Evolutionary conservation across 495 filamentous ascomycete species (phyloP), one percentile per base, ranked within the genome.

Genomic region (Penicillium angulare): DNA sequence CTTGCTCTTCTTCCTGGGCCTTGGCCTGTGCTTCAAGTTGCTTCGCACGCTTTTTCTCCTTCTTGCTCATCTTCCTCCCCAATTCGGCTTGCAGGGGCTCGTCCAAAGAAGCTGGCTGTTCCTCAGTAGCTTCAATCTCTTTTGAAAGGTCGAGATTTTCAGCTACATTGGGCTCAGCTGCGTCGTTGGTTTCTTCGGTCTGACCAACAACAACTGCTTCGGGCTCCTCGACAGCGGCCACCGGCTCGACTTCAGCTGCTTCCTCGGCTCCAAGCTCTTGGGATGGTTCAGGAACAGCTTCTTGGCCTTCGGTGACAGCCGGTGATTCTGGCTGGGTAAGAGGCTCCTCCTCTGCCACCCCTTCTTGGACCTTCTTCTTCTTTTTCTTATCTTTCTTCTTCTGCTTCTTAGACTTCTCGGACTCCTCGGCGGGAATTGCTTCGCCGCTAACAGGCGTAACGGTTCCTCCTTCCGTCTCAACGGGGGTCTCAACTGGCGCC

Each of bases 31-130:
- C 32, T 42, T 56, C 39, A 21, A 58, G 60, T 27, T 67, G 52
- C 31, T 68, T 63, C 35, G 7, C 10, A 15, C 17, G 13, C n/a
- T 66, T 66, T 53, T 61, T 65, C 18, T 71, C 58, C 41, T 69
- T 71, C 47, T 72, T 62, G 52, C 61, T 63, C 56, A 56, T 23
- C 21, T 64, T 61, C 45, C 55, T 59, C n/a, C 51, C 53, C 5
- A 58, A 50, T 42, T 57, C 58, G 8, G 26, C 18, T 29, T 45
- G 49, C n/a, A 46, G 17, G 18, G 39, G 33, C n/a, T n/a, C n/a
- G n/a, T n/a, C n/a, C n/a, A n/a, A n/a, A n/a, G n/a, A n/a, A 31
- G 21, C 18, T 3, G 41, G 27, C 15, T 24, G 31, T 43, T 35
- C 43, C 21, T 56, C 49, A 7, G 8, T 10, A 7, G 44, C 35